Percentiles rank a stretch among this genome's conserved stretches.
These are phyloP conservation scores for Rhizopus delemar DNA, from an alignment of 371 early-diverging fungal genomes.

Conservation along the genomic window DNA sequence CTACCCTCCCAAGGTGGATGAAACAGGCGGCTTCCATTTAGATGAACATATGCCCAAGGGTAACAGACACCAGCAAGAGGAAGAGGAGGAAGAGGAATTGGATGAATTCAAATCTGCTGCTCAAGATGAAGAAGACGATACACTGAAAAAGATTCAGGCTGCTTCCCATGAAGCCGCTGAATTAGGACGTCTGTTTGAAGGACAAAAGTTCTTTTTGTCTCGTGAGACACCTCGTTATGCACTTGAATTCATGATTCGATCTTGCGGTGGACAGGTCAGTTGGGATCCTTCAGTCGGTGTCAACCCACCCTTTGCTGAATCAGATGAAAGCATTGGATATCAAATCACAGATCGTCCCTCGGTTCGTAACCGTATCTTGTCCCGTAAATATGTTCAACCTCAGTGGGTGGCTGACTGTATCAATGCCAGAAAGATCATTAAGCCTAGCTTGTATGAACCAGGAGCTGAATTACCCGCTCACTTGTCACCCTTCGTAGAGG, in stretches of 20 bases:
- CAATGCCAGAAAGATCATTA: slow-evolving; percentile 80
- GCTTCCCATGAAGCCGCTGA: slow-evolving; percentile 54
- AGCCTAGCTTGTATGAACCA: slow-evolving; percentile 72
- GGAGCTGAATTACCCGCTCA: slow-evolving; percentile 90
- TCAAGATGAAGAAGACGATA: slow-evolving; percentile 40
- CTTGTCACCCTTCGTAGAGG: slow-evolving; percentile 91
- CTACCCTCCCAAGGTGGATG: slow-evolving; percentile 89
- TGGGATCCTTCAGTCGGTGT: slow-evolving; percentile 83
- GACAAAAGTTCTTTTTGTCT: slow-evolving; percentile 82
- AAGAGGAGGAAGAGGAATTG: slow-evolving; percentile 50
- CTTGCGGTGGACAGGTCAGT: slow-evolving; percentile 89
- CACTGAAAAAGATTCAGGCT: slow-evolving; percentile 58
- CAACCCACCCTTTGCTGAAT: slow-evolving; percentile 79
- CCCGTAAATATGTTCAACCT: slow-evolving; percentile 91
- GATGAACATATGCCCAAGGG: slow-evolving; percentile 55
- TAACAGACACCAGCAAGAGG: slow-evolving; percentile 21
- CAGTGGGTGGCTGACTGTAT: slow-evolving; percentile 97
- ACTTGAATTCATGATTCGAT: slow-evolving; percentile 86
- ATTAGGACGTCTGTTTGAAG: slow-evolving; percentile 73
- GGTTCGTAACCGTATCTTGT: slow-evolving; percentile 61
- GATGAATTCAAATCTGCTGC: slow-evolving; percentile 37
- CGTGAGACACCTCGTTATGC: slow-evolving; percentile 94
- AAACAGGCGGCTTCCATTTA: slow-evolving; percentile 74
- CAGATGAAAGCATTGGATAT: slow-evolving; percentile 82
- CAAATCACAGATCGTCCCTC: slow-evolving; percentile 88